Percentiles rank a stretch among this genome's conserved stretches.
phyloP scores from a whole-genome alignment of 495 filamentous ascomycete species.

The Penicillium psychrofluorescens region DNA sequence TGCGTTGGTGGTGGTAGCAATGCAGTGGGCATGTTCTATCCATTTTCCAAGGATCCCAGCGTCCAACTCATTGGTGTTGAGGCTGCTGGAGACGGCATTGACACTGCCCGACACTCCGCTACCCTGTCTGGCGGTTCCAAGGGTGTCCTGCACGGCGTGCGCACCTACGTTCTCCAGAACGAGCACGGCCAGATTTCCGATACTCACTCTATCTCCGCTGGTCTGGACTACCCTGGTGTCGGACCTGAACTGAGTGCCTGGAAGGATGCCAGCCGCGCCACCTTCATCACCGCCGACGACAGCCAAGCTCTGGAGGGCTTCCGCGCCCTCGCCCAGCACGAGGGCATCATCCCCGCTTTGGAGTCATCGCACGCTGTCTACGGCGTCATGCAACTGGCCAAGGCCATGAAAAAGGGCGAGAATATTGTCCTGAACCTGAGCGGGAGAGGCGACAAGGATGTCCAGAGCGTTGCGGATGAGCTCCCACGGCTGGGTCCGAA shows the following conservation, averaged over 20 bases:
- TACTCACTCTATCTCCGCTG: slow-evolving; percentile 95
- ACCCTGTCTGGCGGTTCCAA: slow-evolving; percentile 82
- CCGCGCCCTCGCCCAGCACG: slow-evolving; percentile 69
- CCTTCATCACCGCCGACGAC: slow-evolving; percentile 88
- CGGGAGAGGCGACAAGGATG: slow-evolving; percentile 94
- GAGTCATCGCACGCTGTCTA: slow-evolving; percentile 92
- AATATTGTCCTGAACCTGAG: slow-evolving; percentile 93
- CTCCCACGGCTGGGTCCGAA: slow-evolving; percentile 79
- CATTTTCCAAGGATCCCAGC: slow-evolving; percentile 75
- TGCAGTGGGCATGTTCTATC: slow-evolving; percentile 92
- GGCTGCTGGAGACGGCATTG: slow-evolving; percentile 91
- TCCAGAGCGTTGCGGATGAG: slow-evolving; percentile 95
- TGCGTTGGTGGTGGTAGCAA: slow-evolving; percentile 94
- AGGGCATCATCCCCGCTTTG: slow-evolving; percentile 94
- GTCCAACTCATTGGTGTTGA: slow-evolving; percentile 92
- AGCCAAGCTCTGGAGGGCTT: slow-evolving; percentile 90
- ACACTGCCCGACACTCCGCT: slow-evolving; percentile 79
- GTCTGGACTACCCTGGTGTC: slow-evolving; percentile 94
- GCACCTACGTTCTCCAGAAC: slow-evolving; percentile 92
- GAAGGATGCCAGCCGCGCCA: slow-evolving; percentile 83
- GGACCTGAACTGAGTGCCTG: slow-evolving; percentile 85
- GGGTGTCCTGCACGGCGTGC: slow-evolving; percentile 91
- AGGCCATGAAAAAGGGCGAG: slow-evolving; percentile 80
- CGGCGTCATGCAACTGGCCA: slow-evolving; percentile 82
- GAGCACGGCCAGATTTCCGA: slow-evolving; percentile 86